phyloP scores from a whole-genome alignment of 805 yeast species.

The Zygosaccharomyces bisporus region DNA sequence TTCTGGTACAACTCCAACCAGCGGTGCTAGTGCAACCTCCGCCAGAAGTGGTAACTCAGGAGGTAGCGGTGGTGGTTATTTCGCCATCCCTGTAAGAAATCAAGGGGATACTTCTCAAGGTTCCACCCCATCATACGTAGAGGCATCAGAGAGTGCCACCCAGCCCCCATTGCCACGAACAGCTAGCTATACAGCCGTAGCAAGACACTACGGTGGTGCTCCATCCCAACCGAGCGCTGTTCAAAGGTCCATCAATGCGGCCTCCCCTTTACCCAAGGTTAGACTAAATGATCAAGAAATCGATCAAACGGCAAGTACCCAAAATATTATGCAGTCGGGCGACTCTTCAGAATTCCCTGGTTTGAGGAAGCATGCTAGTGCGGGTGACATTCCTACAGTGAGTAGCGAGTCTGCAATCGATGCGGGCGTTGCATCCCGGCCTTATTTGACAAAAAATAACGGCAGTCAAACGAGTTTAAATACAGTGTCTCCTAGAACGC shows the following conservation, averaged over 20 bases:
- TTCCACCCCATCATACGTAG: constrained; percentile 19
- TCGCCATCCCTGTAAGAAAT: constrained; percentile 33
- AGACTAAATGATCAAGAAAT: constrained; percentile 23
- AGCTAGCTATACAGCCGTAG: background rate
- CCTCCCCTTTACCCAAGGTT: constrained; percentile 20
- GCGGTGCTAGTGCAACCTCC: constrained; percentile 21
- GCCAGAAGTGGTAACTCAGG: constrained; percentile 28
- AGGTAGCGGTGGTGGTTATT: constrained; percentile 35
- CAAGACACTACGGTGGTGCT: background rate
- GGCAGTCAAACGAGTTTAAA: constrained; percentile 26
- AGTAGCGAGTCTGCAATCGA: constrained; percentile 8
- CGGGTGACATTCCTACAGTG: constrained; percentile 14
- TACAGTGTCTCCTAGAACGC: constrained; percentile 22
- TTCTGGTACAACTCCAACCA: constrained; percentile 9
- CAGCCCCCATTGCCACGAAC: constrained; percentile 1
- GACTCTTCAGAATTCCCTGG: constrained; percentile 7
- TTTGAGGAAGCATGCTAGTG: constrained; percentile 14
- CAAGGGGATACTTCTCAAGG: constrained; percentile 19
- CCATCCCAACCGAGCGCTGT: background rate
- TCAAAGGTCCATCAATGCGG: background rate
- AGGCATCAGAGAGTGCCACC: constrained; percentile 8
- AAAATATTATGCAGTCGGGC: constrained; percentile 3
- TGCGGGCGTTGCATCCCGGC: constrained; percentile 9
- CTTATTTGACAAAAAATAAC: constrained; percentile 23
- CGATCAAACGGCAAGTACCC: constrained; percentile 5